These are phyloP conservation scores for Leccinum pachyderme DNA, from an alignment of 1,284 basidiomycete genomes.

Conservation along the genomic window DNA sequence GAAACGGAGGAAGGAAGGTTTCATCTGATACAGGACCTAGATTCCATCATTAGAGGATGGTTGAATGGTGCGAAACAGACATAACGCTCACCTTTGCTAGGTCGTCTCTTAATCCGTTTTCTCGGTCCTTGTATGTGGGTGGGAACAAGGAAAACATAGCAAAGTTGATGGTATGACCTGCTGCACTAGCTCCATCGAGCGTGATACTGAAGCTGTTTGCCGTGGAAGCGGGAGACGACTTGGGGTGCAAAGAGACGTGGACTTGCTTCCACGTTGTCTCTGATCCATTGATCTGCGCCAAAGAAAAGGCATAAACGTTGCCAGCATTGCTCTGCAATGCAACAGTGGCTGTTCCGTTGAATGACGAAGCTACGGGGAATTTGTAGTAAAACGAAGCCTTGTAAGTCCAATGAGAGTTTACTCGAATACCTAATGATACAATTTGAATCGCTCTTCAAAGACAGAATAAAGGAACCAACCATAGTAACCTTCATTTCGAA, in stretches of 20 bases:
- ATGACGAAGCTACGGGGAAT: constrained; percentile 49
- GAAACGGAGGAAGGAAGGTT: constrained; percentile 64
- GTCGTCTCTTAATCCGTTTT: constrained; percentile 66
- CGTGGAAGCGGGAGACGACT: constrained; percentile 36
- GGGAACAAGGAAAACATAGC: constrained; percentile 70
- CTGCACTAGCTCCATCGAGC: constrained; percentile 45
- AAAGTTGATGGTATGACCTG: constrained; percentile 56
- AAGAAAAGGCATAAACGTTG: constrained; percentile 42
- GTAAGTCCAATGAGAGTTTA: constrained; percentile 56
- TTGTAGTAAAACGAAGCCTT: constrained; percentile 65
- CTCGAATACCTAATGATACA: constrained; percentile 54
- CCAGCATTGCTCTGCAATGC: constrained; percentile 48
- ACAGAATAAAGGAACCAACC: constrained; percentile 38
- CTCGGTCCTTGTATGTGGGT: constrained; percentile 63
- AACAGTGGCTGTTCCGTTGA: constrained; percentile 43
- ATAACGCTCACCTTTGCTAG: constrained; percentile 50
- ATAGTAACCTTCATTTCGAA: constrained; percentile 59
- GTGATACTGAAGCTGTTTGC: constrained; percentile 56
- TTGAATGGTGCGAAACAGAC: background rate
- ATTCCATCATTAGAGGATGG: constrained; percentile 7
- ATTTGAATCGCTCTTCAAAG: background rate
- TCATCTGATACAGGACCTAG: constrained; percentile 53
- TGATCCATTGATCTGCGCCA: constrained; percentile 41
- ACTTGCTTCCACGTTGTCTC: constrained; percentile 56
- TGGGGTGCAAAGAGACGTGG: constrained; percentile 44